These are phyloP conservation scores for Suillus decipiens DNA, from an alignment of 768 basidiomycete species.

Conservation along the genomic window DNA sequence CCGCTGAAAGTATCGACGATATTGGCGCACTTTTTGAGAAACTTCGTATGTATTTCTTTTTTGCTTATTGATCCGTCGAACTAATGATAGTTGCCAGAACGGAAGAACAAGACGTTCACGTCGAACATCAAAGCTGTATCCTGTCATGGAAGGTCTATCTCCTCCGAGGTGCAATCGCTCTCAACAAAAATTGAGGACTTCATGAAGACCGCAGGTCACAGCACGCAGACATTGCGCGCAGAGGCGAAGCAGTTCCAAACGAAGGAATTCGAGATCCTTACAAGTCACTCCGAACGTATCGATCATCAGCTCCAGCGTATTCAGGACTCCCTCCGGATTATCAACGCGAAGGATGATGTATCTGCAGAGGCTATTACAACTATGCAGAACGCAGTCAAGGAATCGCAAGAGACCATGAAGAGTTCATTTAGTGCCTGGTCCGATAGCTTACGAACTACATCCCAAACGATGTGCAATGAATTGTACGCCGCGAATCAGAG, in stretches of 20 bases:
- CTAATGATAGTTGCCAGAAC: conserved; percentile 49
- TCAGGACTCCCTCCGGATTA: conserved; percentile 50
- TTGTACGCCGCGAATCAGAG: conserved; percentile 44
- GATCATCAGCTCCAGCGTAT: conserved; percentile 59
- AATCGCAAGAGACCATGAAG: conserved; percentile 55
- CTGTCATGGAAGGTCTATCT: conserved; percentile 60
- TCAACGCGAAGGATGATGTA: conserved; percentile 56
- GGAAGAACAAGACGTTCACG: conserved; percentile 64
- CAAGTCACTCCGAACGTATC: conserved; percentile 52
- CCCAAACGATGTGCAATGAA: conserved; percentile 48
- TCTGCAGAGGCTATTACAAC: conserved; percentile 53
- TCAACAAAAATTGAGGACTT: conserved; percentile 63
- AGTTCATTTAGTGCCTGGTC: conserved; percentile 58
- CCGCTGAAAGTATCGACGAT: conserved; percentile 70
- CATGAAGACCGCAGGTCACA: conserved; percentile 54
- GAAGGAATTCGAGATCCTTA: conserved; percentile 56
- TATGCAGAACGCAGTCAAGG: conserved; percentile 51
- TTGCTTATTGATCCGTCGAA: neutral
- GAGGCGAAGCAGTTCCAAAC: conserved; percentile 59
- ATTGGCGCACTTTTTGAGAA: conserved; percentile 76
- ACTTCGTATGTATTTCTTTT: conserved; percentile 57
- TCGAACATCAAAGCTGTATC: conserved; percentile 68
- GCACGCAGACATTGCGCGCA: conserved; percentile 50
- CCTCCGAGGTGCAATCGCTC: conserved; percentile 53
- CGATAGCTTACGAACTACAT: conserved; percentile 49